Evolutionary conservation across 768 basidiomycete genomes (phyloP), one percentile per base, ranked within the genome.

Genomic region (Russula foetens): DNA sequence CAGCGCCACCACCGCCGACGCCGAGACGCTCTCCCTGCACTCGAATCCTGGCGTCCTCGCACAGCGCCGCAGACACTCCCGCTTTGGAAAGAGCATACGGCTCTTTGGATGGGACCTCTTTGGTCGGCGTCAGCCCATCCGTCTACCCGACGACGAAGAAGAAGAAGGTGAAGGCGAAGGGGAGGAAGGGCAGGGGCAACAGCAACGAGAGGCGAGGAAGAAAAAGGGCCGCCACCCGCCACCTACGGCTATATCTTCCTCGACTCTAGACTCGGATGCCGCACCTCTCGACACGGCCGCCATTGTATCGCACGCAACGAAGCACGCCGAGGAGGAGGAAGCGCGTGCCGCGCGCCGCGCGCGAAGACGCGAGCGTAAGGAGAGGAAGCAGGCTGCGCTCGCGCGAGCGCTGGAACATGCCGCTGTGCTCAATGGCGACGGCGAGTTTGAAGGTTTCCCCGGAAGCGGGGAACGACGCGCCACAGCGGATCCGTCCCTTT

Each of bases 101-200:
- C 67, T 90, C 8, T 88, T 88, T 60, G 88, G 87, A 7, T 86
- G 74, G 63, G 75, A 84, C 53, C 75, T 88, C 3, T 88, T 90
- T 63, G 88, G 87, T n/a, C 76, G 76, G 24, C 76, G 76, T 23
- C 76, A 77, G 7, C 76, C 82, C 0, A 82, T 88, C 52, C 79
- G 81, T 46, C 76, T 86, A n/a, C 75, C 80, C 0, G 81, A 81
- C n/a, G 77, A 78, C 15, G 84, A 84, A 11, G 78, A 75, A 12
- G 75, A 79, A 4, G 71, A 69, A 14, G 50, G 63, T 1, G 43
- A 59, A 19, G 53, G 53, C 7, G 31, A 44, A 55, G 24, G 46
- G 55, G 1, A 52, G 3, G 39, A 17, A 19, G 39, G 39, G 12
- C 39, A 41, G 39, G 39, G 17, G 39, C 9, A 41, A 19, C 39